Evolutionary conservation across 768 basidiomycete species (phyloP), one percentile per base, ranked within the genome.

Genomic region (Leccinellum albellum): DNA sequence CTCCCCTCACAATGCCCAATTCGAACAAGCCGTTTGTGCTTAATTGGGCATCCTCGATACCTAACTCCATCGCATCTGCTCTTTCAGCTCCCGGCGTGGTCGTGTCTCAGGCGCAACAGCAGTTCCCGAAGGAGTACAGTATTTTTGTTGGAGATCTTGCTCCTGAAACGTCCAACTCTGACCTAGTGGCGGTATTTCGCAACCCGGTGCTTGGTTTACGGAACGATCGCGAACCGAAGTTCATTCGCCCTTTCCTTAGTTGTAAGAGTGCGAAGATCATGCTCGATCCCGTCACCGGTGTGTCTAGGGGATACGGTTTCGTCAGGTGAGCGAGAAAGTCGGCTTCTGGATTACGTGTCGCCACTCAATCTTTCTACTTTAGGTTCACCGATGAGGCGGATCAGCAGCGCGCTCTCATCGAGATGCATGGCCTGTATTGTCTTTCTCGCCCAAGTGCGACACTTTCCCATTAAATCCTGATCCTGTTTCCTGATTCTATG

Each of bases 191-290:
- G 24, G 88, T 94, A 63, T 92, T 94, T 74, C 87, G 91, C 66
- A 92, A 94, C 71, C 92, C 92, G 0, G 88, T 92, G 3, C 81
- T 92, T 14, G 91, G 91, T 44, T 79, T 93, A 53, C 82, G 91
- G 57, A 89, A 88, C 67, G 91, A 94, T 68, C 81, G 91, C 56
- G 90, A 90, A 70, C 91, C 92, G 20, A 90, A 91, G 70, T 89
- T 92, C 62, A 92, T 95, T 53, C 82, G 86, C 8, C 91, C 92
- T 3, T 97, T 96, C 75, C 73, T 84, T 35, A 94, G 91, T 70
- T 94, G 93, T 75, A 94, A 93, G 77, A 94, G 92, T 70, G 94
- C 94, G 29, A 94, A 94, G 77, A 96, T 93, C 62, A 94, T 94
- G 92, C 76, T 93, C 49, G 92, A 94, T 71, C 92, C 94, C 2